A percentile compares a stretch with the other conserved stretches of the same genome.
Conservation (phyloP, 768 basidiomycete species). For the Lentinula edodes region DNA sequence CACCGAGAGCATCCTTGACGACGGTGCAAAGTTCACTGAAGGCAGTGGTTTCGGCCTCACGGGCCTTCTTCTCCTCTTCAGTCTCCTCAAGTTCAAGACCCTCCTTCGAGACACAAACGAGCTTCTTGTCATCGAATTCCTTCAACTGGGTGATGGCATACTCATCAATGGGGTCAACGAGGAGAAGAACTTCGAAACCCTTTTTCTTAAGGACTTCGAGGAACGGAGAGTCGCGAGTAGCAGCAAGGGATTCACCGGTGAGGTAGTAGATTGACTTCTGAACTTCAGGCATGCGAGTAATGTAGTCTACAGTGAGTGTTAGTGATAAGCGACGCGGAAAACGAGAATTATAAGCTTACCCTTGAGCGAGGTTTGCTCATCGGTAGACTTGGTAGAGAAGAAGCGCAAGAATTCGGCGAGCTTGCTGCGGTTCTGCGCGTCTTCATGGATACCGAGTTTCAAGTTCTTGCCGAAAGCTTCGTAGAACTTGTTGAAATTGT, state of each 20-base stretch:
- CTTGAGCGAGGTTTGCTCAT: slow-evolving; percentile 92
- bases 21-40: slow-evolving; percentile 87
- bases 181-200: slow-evolving; percentile 95
- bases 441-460: slow-evolving; percentile 99
- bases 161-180: slow-evolving; percentile 98
- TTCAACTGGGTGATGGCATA: slow-evolving; percentile 98
- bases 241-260: slow-evolving; percentile 93
- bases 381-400: slow-evolving; percentile 89
- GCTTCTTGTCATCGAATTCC: slow-evolving; percentile 98
- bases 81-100: slow-evolving; percentile 99
- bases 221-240: slow-evolving; percentile 94
- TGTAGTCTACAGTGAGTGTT: slow-evolving; percentile 66
- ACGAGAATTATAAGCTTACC: slow-evolving; percentile 36
- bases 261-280: slow-evolving; percentile 99
- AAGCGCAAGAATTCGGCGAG: slow-evolving; percentile 99
- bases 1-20: slow-evolving; percentile 97
- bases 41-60: slow-evolving; percentile 80
- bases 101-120: slow-evolving; percentile 97
- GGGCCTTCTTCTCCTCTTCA: slow-evolving; percentile 90
- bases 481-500: slow-evolving; percentile 96
- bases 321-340: not conserved
- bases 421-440: slow-evolving; percentile 97
- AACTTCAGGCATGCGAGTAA: slow-evolving; percentile 98
- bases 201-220: slow-evolving; percentile 99
- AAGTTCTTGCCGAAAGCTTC: slow-evolving; percentile 99